Conservation (phyloP, 768 basidiomycete genomes). For the Agaricus sinodeliciosus region DNA sequence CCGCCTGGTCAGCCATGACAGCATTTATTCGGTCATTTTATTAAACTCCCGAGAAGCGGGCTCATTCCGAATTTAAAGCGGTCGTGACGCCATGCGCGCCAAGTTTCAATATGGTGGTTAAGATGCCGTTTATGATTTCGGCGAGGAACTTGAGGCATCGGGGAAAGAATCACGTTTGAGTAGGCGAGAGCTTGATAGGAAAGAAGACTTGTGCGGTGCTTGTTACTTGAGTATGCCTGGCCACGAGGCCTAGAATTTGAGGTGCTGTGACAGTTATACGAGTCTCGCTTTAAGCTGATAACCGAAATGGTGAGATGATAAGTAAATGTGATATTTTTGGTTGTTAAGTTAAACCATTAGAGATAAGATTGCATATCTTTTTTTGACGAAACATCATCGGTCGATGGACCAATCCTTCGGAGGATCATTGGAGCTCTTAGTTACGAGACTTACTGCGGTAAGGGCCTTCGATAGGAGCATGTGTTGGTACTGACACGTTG, state of each 20-base stretch:
- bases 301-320: neutral
- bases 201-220: neutral
- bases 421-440: neutral
- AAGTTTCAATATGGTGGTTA: neutral
- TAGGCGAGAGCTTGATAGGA: slow-evolving; percentile 1
- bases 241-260: neutral
- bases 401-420: neutral
- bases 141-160: neutral
- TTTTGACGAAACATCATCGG: neutral
- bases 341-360: neutral
- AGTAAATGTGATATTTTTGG: neutral
- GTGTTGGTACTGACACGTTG: no score
- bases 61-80: neutral
- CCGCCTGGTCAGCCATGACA: neutral
- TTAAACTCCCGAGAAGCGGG: slow-evolving; percentile 1
- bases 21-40: neutral
- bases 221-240: neutral
- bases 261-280: neutral
- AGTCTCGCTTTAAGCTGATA: neutral
- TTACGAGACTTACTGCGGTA: neutral
- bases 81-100: neutral
- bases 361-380: neutral
- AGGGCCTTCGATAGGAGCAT: neutral
- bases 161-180: neutral
- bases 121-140: slow-evolving; percentile 1